phyloP scores from a whole-genome alignment of 176 grass and related monocot species.

The Oryza australiensis region DNA sequence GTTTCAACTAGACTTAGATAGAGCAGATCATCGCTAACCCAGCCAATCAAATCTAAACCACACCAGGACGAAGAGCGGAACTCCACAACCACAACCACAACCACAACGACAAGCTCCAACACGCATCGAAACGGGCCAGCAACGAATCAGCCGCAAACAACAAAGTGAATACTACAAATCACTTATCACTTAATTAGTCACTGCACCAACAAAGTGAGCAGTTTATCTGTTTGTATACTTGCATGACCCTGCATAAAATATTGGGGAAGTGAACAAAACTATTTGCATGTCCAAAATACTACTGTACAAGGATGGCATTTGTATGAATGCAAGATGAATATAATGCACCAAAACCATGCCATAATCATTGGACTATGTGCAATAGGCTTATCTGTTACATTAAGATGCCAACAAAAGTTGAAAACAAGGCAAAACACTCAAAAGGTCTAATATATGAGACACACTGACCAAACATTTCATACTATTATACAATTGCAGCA shows the following conservation, averaged over 20 bases:
- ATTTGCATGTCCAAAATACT: not conserved
- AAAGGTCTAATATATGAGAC: not conserved
- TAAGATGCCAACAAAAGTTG: not conserved
- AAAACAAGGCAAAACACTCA: not conserved
- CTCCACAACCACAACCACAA: no score
- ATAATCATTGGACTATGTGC: not conserved
- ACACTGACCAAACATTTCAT: no score
- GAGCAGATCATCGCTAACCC: no score
- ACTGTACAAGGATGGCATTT: not conserved
- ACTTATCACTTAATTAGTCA: not conserved
- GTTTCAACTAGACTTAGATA: no score
- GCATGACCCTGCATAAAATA: not conserved
- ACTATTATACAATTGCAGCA: not conserved
- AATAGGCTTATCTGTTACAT: not conserved
- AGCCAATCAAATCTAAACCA: no score
- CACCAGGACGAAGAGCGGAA: no score
- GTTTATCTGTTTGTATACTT: not conserved
- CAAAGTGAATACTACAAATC: not conserved
- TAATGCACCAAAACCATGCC: not conserved
- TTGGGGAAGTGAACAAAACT: not conserved
- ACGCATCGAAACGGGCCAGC: no score
- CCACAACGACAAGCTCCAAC: no score
- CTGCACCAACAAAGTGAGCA: not conserved
- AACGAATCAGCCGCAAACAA: no score
- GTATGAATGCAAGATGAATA: not conserved